Percentiles rank a stretch among this genome's conserved stretches.
Evolutionary conservation across 1,284 basidiomycete genomes (phyloP).

Genomic region (Amylostereum chailletii): DNA sequence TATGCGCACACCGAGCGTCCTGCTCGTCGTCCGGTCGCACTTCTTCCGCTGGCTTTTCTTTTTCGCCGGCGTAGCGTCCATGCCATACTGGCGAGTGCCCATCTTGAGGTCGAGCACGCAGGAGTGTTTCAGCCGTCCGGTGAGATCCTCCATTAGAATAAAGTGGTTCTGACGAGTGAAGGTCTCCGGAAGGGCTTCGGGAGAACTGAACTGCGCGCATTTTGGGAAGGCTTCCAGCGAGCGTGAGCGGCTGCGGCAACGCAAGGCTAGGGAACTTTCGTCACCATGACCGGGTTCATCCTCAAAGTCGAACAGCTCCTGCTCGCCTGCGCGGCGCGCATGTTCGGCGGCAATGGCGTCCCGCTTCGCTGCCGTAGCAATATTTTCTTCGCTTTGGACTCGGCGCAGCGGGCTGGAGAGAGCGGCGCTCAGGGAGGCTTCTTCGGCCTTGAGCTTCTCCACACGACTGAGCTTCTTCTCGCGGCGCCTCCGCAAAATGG

Average conservation of each 20-base stretch:
- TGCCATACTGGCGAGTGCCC: conserved; percentile 97
- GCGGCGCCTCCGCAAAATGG: conserved; percentile 17
- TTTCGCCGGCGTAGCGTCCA: conserved; percentile 88
- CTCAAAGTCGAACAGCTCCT: conserved; percentile 42
- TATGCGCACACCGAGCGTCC: conserved; percentile 84
- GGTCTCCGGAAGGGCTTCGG: conserved; percentile 15
- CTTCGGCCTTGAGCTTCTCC: conserved; percentile 29
- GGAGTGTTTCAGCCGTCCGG: conserved; percentile 86
- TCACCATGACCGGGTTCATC: conserved; percentile 16
- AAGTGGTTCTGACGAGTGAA: conserved; percentile 91
- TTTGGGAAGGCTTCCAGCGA: not conserved
- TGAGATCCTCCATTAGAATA: conserved; percentile 98
- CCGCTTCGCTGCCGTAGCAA: conserved; percentile 27
- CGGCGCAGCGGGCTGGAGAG: conserved; percentile 38
- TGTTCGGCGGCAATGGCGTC: conserved; percentile 16
- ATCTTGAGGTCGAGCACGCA: conserved; percentile 99
- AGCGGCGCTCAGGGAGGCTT: conserved; percentile 14
- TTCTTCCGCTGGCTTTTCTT: conserved; percentile 98
- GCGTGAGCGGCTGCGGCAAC: conserved; percentile 48
- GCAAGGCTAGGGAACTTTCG: conserved; percentile 19
- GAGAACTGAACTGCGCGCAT: conserved; percentile 14
- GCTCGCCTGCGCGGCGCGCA: conserved; percentile 10
- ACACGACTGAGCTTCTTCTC: conserved; percentile 27
- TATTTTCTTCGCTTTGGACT: conserved; percentile 51
- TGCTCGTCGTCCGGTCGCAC: conserved; percentile 92